phyloP scores from a whole-genome alignment of 164 flowering plant species.

The Berberis vulgaris region DNA sequence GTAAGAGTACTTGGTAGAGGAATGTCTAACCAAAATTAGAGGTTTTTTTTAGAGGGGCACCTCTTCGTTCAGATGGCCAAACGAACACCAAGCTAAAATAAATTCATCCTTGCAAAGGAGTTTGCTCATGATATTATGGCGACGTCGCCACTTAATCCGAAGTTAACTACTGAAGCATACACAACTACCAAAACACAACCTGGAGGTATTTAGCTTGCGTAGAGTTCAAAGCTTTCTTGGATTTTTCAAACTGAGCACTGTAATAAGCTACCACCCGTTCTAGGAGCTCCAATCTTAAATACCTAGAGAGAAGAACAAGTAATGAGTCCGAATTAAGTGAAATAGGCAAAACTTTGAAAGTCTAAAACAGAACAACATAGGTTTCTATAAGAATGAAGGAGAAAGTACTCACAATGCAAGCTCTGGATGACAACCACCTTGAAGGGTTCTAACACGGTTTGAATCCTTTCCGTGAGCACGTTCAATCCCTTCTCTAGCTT shows the following conservation, averaged over 20 bases:
- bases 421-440: constrained; percentile 1
- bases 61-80: no score
- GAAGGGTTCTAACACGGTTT: neutral
- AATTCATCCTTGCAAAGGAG: no score
- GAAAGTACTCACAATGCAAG: neutral
- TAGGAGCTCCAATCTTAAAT: constrained; percentile 76
- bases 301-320: constrained; percentile 24
- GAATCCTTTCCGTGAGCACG: constrained; percentile 44
- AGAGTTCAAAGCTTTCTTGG: constrained; percentile 41
- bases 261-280: constrained; percentile 94
- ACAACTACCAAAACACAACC: constrained; percentile 26
- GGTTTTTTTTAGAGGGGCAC: no score
- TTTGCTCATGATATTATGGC: no score
- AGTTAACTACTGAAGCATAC: neutral
- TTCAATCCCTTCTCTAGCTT: constrained; percentile 79
- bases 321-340: constrained; percentile 2
- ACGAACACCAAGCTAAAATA: no score
- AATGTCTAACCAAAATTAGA: no score
- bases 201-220: constrained; percentile 56
- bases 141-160: neutral
- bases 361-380: neutral
- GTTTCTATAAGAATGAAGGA: neutral
- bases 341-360: neutral
- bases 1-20: no score
- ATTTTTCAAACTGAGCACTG: constrained; percentile 45